Evolutionary conservation across 768 basidiomycete species (phyloP).

Genomic region (Psilocybe cubensis): DNA sequence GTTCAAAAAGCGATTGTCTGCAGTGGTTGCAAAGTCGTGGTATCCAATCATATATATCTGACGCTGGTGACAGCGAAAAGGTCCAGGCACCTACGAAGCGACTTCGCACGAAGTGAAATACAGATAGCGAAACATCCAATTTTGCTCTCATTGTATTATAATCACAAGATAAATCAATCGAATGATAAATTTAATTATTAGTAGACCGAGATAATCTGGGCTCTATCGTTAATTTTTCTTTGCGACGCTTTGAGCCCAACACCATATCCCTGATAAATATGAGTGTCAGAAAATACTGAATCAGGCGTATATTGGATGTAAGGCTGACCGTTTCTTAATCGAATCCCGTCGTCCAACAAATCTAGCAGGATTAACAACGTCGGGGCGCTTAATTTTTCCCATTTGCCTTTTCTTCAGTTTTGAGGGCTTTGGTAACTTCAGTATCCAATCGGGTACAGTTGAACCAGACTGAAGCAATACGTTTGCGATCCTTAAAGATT

Average conservation of each 20-base stretch:
- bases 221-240: slow-evolving; percentile 30
- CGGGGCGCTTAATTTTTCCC: slow-evolving; percentile 82
- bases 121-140: background rate
- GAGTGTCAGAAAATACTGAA: slow-evolving; percentile 6
- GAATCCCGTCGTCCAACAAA: slow-evolving; percentile 71
- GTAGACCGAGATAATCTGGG: slow-evolving; percentile 12
- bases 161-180: background rate
- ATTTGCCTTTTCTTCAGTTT: slow-evolving; percentile 86
- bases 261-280: slow-evolving; percentile 72
- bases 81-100: slow-evolving; percentile 42
- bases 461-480: slow-evolving; percentile 94
- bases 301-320: background rate
- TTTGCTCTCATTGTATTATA: background rate
- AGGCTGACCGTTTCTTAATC: slow-evolving; percentile 67
- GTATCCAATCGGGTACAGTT: slow-evolving; percentile 90
- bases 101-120: slow-evolving; percentile 34
- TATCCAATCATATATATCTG: slow-evolving; percentile 39
- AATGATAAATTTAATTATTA: background rate
- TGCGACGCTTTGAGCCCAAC: slow-evolving; percentile 70
- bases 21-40: slow-evolving; percentile 69
- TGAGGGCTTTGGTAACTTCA: slow-evolving; percentile 91
- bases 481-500: slow-evolving; percentile 78
- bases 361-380: slow-evolving; percentile 72
- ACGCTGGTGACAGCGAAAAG: slow-evolving; percentile 22
- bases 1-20: slow-evolving; percentile 66